phyloP scores from a whole-genome alignment of 306 rosid genomes.

The Trifolium dubium region DNA sequence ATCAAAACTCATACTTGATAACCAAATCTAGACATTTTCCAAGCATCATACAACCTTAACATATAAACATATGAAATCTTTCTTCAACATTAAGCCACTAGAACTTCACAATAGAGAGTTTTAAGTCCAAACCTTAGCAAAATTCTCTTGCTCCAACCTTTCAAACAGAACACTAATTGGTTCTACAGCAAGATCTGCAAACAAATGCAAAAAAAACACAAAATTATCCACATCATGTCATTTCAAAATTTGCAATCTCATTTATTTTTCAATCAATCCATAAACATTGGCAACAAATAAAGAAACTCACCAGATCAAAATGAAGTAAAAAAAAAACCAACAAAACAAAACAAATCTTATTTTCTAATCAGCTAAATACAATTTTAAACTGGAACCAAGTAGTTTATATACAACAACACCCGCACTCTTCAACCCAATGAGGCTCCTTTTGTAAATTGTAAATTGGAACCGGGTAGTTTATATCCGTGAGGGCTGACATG shows the following conservation, averaged over 20 bases:
- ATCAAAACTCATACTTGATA: conserved; percentile 12
- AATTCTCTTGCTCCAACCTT: conserved; percentile 82
- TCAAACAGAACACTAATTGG: conserved; percentile 64
- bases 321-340: conserved; percentile 22
- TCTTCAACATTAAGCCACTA: conserved; percentile 17
- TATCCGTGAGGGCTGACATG: too few relatives aligned
- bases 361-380: not conserved
- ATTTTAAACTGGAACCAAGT: not conserved
- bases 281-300: not conserved
- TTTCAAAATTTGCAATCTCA: not conserved
- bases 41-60: conserved; percentile 17
- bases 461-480: too few relatives aligned
- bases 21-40: conserved; percentile 20
- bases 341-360: not conserved
- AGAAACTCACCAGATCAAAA: not conserved
- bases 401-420: too few relatives aligned
- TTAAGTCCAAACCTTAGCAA: conserved; percentile 67
- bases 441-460: too few relatives aligned
- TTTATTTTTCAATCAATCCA: conserved; percentile 16
- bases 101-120: conserved; percentile 29
- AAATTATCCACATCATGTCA: conserved; percentile 21
- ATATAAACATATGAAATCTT: conserved; percentile 13
- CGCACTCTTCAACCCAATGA: too few relatives aligned
- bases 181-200: conserved; percentile 71
- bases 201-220: conserved; percentile 2